Base-by-base conservation (phyloP, 2,329 filamentous ascomycete species). In the Colletotrichum destructivum region DNA sequence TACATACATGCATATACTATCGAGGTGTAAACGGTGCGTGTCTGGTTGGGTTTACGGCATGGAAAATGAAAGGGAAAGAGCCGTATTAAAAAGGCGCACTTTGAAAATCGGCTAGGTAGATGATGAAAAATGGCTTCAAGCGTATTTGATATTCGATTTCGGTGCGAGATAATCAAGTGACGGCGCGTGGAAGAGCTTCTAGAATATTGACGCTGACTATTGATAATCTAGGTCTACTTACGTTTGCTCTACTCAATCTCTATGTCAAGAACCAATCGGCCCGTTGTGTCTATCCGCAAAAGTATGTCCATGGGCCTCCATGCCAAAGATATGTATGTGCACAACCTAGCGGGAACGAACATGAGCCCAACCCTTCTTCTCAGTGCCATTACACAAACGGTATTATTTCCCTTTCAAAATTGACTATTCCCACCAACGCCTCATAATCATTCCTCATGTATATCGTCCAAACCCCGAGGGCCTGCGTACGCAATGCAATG, bases 361-460 rank as follows among this genome's bases (percentile, higher is more conserved):
- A 35, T 26, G 7, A 6, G 56, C 23, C 62, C 64, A 15, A 38
- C 16, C 61, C 49, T 44, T 8, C 26, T 26, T 26, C 46, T 38
- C 35, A 49, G 63, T 67, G 55, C 44, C 15, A 59, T 54, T 26
- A 31, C 47, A 54, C 42, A 40, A 46, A 60, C n/a, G 23, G n/a
- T 35, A 8, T 26, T 15, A 55, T 21, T 26, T 57, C 12, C 18
- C 55, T 52, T 46, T 23, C 35, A 35, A 38, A 57, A 26, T 12
- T 40, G 23, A 56, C 21, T 13, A 3, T 57, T 61, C 42, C 35
- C 16, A 15, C 69, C 21, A 73, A 73, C 69, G 72, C 72, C 69
- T 69, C 55, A 65, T 73, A 51, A 71, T 69, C 61, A 44, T 72
- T 54, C 52, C 59, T 73, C 72, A 72, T 73, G 65, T 42, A 61